Evolutionary conservation across 2,329 filamentous ascomycete species (phyloP).

Genomic region (Fusarium sp.): DNA sequence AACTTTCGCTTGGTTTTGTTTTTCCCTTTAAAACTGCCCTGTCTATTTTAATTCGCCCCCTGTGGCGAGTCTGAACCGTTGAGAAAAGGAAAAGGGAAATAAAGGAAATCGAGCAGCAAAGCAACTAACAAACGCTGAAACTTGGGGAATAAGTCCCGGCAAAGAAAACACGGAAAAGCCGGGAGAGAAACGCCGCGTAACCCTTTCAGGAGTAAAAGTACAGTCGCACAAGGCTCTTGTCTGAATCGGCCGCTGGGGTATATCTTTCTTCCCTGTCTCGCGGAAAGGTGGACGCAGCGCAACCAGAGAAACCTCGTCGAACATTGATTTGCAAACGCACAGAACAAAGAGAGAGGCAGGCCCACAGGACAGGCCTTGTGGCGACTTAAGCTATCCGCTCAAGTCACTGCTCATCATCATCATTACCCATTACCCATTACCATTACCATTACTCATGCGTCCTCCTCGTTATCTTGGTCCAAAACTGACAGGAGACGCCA

Average conservation of each 20-base stretch:
- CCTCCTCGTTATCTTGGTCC: conserved; percentile 16
- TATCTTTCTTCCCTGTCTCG: conserved; percentile 19
- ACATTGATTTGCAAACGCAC: conserved; percentile 3
- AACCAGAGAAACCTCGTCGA: conserved; percentile 23
- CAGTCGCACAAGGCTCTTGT: conserved; percentile 26
- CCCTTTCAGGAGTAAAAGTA: conserved; percentile 32
- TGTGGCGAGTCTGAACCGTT: conserved; percentile 19
- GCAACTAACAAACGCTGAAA: conserved; percentile 27
- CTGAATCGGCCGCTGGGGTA: conserved; percentile 14
- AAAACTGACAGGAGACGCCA: conserved; percentile 17
- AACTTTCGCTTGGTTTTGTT: conserved; percentile 14
- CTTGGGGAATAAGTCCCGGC: conserved; percentile 22
- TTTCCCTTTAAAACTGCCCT: conserved; percentile 20
- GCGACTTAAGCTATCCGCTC: conserved; percentile 19
- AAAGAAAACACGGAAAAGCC: conserved; percentile 31
- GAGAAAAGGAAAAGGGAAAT: not conserved
- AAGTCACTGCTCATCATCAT: conserved; percentile 28
- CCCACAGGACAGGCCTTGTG: conserved; percentile 4
- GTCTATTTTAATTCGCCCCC: conserved; percentile 36
- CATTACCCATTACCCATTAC: conserved; percentile 34
- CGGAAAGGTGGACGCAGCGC: conserved; percentile 14
- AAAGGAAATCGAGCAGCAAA: conserved; percentile 14
- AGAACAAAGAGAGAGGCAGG: not conserved
- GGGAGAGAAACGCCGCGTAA: conserved; percentile 27
- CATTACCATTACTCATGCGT: conserved; percentile 29